Base-by-base conservation (phyloP, 1,284 basidiomycete species). In the Agaricales sp. region DNA sequence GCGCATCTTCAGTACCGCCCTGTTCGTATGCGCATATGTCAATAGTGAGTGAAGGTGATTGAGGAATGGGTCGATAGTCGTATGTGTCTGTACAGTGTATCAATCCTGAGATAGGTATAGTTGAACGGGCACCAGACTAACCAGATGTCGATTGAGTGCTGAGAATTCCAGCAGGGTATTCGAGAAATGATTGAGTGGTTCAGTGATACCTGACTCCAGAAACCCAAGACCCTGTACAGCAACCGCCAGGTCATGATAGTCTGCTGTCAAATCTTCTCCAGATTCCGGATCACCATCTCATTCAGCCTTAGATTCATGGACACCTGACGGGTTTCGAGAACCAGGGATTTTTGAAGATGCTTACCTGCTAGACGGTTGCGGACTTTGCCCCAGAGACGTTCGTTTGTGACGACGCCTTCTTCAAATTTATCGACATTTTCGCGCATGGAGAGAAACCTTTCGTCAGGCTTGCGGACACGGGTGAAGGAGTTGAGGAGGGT, bases 121-220 rank as follows among this genome's bases (percentile, higher is more conserved):
- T 16, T 18, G 16, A 13, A 38, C 47, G 49, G 3, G 19, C 26
- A 19, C 38, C 51, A 47, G 43, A 68, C 80, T 16, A 61, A 90
- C 91, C 58, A 78, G 78, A 61, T 93, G 88, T 49, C 90, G 82
- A 35, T 94, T 64, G 19, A 93, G 68, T 0, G 87, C 84, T 2
- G 91, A 93, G 62, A 94, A 95, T 63, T 97, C 93, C 38, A 96
- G 73, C 53, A 98, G 75, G 3, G 93, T 94, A 59, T 92, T 91
- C 20, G 94, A 97, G 58, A 97, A 96, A 58, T 95, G 85, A 62
- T 96, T 95, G 53, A 99, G 69, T 1, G 92, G 92, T 57, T 97
- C 92, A 23, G 95, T 98, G 57, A 99, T 98, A 30, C 95, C 95
- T 53, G 90, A 93, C 67, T 99, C 95, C 54, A 99, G 78, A 68